phyloP scores from a whole-genome alignment of 306 rosid genomes.

The Glycine tomentella region DNA sequence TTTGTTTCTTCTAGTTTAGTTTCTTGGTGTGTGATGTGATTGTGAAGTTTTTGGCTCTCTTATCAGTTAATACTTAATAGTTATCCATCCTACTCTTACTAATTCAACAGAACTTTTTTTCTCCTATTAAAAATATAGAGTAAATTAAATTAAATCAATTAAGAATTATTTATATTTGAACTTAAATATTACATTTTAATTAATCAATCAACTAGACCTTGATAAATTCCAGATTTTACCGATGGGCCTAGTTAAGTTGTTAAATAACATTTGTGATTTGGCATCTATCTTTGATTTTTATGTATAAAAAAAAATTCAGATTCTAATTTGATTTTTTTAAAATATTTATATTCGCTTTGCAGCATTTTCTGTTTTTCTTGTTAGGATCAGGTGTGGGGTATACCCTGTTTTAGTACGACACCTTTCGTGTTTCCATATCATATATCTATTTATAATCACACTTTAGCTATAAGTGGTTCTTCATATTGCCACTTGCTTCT shows the following conservation, averaged over 20 bases:
- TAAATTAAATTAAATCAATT: not conserved
- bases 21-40: not conserved
- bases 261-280: too few relatives aligned
- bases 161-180: too few relatives aligned
- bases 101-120: slow-evolving; percentile 45
- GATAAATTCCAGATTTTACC: not conserved
- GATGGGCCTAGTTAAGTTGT: too few relatives aligned
- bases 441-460: too few relatives aligned
- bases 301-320: not conserved
- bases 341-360: not conserved
- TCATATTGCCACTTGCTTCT: too few relatives aligned
- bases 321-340: not conserved
- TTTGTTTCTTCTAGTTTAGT: too few relatives aligned
- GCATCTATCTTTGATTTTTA: too few relatives aligned
- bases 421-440: not conserved
- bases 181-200: not conserved
- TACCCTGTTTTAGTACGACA: not conserved
- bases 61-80: slow-evolving; percentile 24
- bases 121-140: not conserved
- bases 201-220: not conserved
- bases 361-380: slow-evolving; percentile 13
- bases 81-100: slow-evolving; percentile 40
- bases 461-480: too few relatives aligned
- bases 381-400: slow-evolving; percentile 12
- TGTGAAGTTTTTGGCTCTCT: slow-evolving; percentile 12